Base-by-base conservation (phyloP, 2,329 filamentous ascomycete genomes). In the Cladorrhinum sp. region DNA sequence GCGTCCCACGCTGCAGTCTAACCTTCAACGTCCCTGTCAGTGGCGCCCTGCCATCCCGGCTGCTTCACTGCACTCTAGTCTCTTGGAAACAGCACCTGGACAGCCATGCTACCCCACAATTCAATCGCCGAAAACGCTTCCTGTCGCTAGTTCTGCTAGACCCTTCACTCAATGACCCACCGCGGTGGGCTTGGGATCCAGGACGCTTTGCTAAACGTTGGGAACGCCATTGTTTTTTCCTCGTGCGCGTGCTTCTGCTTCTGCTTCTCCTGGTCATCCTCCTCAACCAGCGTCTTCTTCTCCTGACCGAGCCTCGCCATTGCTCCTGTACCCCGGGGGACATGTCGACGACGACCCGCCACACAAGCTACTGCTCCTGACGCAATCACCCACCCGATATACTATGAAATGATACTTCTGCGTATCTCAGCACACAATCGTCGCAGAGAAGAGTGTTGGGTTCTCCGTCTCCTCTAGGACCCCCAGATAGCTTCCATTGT, bases 71-170 rank as follows among this genome's bases (percentile, higher is more conserved):
- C 10, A 23, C 41, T 50, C n/a, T n/a, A n/a, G n/a, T n/a, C n/a
- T n/a, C 32, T 29, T 38, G 25, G 25, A 48, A 56, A 38, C 20
- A 49, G 18, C 36, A 41, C 48, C 50, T 48, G 45, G 56, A 58
- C 24, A 51, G 55, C 51, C 45, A 54, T 53, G 58, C 60, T 64
- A 62, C 64, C 64, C 64, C 64, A 64, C 62, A 64, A 59, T 58
- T 57, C 50, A 55, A 49, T 22, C 63, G 59, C 62, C 64, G 64
- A 62, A 64, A 59, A 65, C 59, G 59, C 60, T 59, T 41, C 51
- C 54, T 41, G 57, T 56, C 53, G 53, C 53, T 49, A 32, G 38
- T 58, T 50, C 25, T 29, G 52, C 54, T 61, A 61, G 59, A 20
- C 58, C 51, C 57, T 57, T 61, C 55, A 29, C 49, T 50, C n/a